phyloP scores from a whole-genome alignment of 164 flowering plant species.

The Echeveria elegans region DNA sequence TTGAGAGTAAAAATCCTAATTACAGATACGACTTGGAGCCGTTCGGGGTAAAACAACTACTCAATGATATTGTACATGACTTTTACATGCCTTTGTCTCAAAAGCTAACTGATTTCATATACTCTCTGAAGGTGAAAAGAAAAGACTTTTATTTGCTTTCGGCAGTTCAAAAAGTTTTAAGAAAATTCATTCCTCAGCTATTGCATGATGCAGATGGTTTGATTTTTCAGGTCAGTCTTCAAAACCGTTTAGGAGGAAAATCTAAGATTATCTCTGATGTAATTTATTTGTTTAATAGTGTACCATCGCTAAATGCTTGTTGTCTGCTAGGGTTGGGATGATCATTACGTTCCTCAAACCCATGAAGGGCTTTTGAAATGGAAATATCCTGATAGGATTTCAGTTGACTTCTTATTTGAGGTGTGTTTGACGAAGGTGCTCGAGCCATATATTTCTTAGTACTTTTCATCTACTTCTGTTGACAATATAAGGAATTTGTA shows the following conservation, averaged over 20 bases:
- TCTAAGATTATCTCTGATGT: not conserved
- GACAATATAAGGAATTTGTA: constrained; percentile 16
- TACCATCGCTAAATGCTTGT: not conserved
- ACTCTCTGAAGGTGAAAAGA: constrained; percentile 60
- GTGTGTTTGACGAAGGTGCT: constrained; percentile 19
- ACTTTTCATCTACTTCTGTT: not conserved
- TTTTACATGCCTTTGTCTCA: not conserved
- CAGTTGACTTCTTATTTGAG: constrained; percentile 94
- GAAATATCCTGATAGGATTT: constrained; percentile 88
- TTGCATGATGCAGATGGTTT: constrained; percentile 99
- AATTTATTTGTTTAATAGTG: not conserved
- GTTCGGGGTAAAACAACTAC: constrained; percentile 55
- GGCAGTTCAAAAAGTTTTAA: constrained; percentile 67
- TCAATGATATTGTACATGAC: not conserved
- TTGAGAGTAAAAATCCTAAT: constrained; percentile 44
- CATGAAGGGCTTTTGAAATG: constrained; percentile 95
- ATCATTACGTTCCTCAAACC: constrained; percentile 80
- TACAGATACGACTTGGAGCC: constrained; percentile 95
- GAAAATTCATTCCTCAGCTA: constrained; percentile 82
- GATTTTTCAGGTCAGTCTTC: constrained; percentile 74
- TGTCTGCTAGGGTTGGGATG: constrained; percentile 88
- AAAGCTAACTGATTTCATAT: constrained; percentile 2
- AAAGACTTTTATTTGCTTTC: constrained; percentile 96
- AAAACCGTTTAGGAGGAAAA: not conserved
- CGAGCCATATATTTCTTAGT: not conserved